Base-by-base conservation (phyloP, 2,329 filamentous ascomycete species). In the Venturia carpophila region DNA sequence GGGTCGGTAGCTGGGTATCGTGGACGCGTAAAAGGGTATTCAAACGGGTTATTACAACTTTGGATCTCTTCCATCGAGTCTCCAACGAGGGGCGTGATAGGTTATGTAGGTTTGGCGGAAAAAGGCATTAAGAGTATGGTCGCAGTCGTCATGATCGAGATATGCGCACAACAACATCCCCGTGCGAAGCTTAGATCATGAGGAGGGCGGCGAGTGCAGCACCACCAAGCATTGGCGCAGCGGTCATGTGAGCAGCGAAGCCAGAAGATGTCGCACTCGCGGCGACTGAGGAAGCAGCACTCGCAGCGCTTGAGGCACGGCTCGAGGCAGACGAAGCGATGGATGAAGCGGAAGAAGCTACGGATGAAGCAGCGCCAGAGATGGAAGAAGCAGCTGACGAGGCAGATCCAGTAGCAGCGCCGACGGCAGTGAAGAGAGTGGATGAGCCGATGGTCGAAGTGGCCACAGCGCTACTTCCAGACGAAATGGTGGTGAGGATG, bases 181-280 rank as follows among this genome's bases (percentile, higher is more conserved):
- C 27, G 6, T 13, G 27, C 1, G 6, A n/a, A 7, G 41, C 41
- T 76, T 76, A 77, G 67, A 77, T 68, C 66, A 76, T 67, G 68
- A 76, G 67, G 68, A 73, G 70, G 63, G 74, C 74, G 62, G 73
- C 73, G 52, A 75, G 42, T n/a, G 66, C 66, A 30, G 70, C 73
- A 65, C 70, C 75, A 68, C 73, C 75, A 55, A 72, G 72, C 45
- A 77, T 62, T 43, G 75, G 74, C 30, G 74, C 68, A 65, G 70
- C 75, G 41, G 75, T 77, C 70, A 71, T 72, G 67, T 74, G 67
- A 45, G 73, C 73, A 64, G 68, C 69, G 42, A 65, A 70, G 56
- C 66, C 69, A 21, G 67, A 60, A 0, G 69, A 68, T 17, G 67
- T 42, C 24, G 66, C 30, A 41, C 56, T 67, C 9, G 34, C 7